Conservation (phyloP, 2,329 filamentous ascomycete genomes). For the Graphilbum sp. region DNA sequence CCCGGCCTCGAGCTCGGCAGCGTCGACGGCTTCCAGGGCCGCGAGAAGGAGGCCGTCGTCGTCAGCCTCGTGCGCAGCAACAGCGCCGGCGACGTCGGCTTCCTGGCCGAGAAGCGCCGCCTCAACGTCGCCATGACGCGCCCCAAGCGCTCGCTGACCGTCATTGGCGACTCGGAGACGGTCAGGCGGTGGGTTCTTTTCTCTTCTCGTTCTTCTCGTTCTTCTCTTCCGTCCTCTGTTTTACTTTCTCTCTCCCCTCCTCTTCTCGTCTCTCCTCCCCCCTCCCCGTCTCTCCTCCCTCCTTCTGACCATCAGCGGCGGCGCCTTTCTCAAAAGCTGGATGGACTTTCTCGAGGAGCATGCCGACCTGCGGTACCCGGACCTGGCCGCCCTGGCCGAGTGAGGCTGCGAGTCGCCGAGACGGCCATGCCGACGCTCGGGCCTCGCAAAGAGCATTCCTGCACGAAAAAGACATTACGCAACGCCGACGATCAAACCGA, state of each 20-base stretch:
- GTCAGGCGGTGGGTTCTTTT: conserved; percentile 47
- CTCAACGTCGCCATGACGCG: conserved; percentile 97
- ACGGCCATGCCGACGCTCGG: too few relatives aligned
- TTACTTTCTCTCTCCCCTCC: conserved; percentile 4
- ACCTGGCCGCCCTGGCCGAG: conserved; percentile 28
- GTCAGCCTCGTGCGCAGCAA: conserved; percentile 94
- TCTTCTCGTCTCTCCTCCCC: conserved; percentile 9
- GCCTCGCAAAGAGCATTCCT: too few relatives aligned
- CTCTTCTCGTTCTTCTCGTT: background rate
- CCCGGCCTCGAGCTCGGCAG: conserved; percentile 87
- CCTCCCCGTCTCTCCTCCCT: conserved; percentile 9
- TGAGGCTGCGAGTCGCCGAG: too few relatives aligned
- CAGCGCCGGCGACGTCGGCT: conserved; percentile 71
- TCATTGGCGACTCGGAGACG: conserved; percentile 90
- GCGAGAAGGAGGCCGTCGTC: conserved; percentile 90
- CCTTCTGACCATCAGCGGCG: conserved; percentile 41
- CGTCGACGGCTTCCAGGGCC: conserved; percentile 86
- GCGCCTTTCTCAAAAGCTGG: conserved; percentile 74
- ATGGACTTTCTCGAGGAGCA: conserved; percentile 83
- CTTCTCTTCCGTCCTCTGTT: background rate
- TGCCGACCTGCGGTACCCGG: conserved; percentile 78
- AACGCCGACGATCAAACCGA: too few relatives aligned
- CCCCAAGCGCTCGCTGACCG: conserved; percentile 73
- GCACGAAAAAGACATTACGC: too few relatives aligned
- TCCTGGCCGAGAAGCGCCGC: conserved; percentile 78